phyloP scores from a whole-genome alignment of 228 moss, liverwort and hornwort species.

The Sphagnum fallax region DNA sequence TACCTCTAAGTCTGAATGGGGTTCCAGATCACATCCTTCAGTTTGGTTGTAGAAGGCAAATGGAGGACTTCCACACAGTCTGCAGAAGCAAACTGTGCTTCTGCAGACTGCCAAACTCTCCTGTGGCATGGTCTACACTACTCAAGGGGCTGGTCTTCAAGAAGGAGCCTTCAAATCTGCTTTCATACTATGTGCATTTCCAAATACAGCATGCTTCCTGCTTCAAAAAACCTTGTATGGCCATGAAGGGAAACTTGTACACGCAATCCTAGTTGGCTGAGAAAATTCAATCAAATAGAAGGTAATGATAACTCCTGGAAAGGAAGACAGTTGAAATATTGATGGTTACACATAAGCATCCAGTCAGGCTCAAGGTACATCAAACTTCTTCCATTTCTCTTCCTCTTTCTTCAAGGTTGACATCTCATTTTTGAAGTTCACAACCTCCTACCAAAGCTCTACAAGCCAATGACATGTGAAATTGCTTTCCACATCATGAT shows the following conservation, averaged over 20 bases:
- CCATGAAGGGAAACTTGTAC: conserved; percentile 16
- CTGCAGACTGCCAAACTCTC: conserved; percentile 14
- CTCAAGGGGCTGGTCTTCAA: conserved; percentile 36
- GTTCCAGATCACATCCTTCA: conserved; percentile 55
- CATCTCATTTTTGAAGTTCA: no score
- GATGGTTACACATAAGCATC: conserved; percentile 47
- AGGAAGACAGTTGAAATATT: conserved; percentile 38
- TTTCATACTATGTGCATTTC: conserved; percentile 51
- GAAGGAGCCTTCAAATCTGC: conserved; percentile 12
- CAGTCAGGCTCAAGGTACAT: conserved; percentile 33
- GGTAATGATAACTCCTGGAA: conserved; percentile 14
- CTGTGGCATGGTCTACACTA: conserved; percentile 59
- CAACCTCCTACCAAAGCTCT: no score
- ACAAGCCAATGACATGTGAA: no score
- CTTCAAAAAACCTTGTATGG: conserved; percentile 33
- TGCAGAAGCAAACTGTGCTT: conserved; percentile 6
- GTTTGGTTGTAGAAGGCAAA: conserved; percentile 59
- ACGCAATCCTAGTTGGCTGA: conserved; percentile 2
- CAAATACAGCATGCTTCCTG: conserved; percentile 40
- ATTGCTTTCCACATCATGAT: no score
- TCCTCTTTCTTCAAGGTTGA: background rate
- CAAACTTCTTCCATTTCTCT: background rate
- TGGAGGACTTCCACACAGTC: conserved; percentile 6
- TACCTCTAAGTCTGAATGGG: no score
- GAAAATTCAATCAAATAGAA: conserved; percentile 11